Percentiles rank a stretch among this genome's conserved stretches.
Evolutionary conservation across 2,329 filamentous ascomycete species (phyloP).

Genomic region (Dactylellina sp.): DNA sequence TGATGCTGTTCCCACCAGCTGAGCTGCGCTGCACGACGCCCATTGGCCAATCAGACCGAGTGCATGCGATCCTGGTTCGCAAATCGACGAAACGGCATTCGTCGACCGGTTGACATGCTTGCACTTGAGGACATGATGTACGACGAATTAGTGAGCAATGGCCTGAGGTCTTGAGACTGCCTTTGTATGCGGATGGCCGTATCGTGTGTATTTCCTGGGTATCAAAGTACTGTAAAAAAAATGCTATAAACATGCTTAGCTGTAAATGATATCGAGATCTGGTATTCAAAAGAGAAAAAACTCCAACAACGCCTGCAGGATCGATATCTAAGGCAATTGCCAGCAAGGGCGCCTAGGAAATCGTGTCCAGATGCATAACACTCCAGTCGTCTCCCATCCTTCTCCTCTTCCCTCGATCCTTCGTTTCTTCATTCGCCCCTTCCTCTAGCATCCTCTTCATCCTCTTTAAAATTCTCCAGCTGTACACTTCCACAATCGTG

Average conservation of each 20-base stretch:
- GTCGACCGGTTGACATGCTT: constrained; percentile 2
- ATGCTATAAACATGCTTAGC: background rate
- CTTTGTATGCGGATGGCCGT: background rate
- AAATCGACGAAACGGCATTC: constrained; percentile 25
- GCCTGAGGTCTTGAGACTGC: too few relatives aligned
- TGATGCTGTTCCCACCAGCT: constrained; percentile 50
- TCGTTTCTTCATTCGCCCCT: background rate
- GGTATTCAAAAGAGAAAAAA: too few relatives aligned
- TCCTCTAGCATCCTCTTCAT: constrained; percentile 39
- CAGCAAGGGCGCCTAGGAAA: constrained; percentile 1
- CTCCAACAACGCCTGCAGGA: constrained; percentile 17
- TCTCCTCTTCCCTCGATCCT: constrained; percentile 15
- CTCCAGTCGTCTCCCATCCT: constrained; percentile 39
- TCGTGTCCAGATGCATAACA: constrained; percentile 54
- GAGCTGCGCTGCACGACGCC: background rate
- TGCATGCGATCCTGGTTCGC: constrained; percentile 21
- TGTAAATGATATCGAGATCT: too few relatives aligned
- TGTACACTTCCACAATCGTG: constrained; percentile 43
- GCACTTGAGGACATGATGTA: constrained; percentile 8
- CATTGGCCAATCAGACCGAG: constrained; percentile 50
- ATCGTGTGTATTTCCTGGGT: background rate
- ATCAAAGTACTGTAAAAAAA: background rate
- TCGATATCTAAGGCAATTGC: constrained; percentile 19
- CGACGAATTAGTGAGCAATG: constrained; percentile 7
- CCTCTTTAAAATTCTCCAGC: constrained; percentile 53